phyloP scores from a whole-genome alignment of 1,284 basidiomycete genomes.

The Leccinum griseonigrum region DNA sequence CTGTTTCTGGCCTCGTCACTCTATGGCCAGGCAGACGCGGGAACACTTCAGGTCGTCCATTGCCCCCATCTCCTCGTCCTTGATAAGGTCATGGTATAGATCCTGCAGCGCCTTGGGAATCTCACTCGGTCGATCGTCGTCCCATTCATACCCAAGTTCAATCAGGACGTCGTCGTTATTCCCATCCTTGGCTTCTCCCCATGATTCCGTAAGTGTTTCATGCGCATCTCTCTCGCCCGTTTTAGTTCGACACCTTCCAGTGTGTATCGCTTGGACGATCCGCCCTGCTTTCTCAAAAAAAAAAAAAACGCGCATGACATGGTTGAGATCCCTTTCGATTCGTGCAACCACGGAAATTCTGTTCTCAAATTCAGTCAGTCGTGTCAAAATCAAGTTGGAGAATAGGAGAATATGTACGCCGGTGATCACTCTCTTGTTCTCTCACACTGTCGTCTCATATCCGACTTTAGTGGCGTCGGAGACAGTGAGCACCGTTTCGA shows the following conservation, averaged over 20 bases:
- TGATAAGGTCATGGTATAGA: constrained; percentile 26
- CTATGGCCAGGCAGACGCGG: constrained; percentile 11
- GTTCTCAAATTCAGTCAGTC: constrained; percentile 22
- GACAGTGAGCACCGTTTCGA: constrained; percentile 15
- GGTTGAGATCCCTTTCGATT: constrained; percentile 29
- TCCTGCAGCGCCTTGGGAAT: constrained; percentile 21
- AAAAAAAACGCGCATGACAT: constrained; percentile 24
- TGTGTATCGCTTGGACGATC: constrained; percentile 28
- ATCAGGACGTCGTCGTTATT: constrained; percentile 29
- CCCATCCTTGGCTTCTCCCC: constrained; percentile 29
- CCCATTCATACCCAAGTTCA: neutral
- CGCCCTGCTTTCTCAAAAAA: constrained; percentile 16
- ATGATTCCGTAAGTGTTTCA: constrained; percentile 17
- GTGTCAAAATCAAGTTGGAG: neutral
- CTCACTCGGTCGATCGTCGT: constrained; percentile 21
- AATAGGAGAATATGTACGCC: constrained; percentile 10
- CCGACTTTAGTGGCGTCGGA: constrained; percentile 28
- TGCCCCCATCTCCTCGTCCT: constrained; percentile 28
- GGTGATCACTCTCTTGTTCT: constrained; percentile 3
- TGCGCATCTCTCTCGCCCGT: neutral
- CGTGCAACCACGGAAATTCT: constrained; percentile 22
- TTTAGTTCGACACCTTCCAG: constrained; percentile 7
- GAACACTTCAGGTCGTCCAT: constrained; percentile 3
- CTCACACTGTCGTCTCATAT: neutral
- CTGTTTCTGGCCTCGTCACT: constrained; percentile 5